These are phyloP conservation scores for Phytopythium cucurbitacearum DNA, from an alignment of 352 stramenopile genomes.

Conservation along the genomic window DNA sequence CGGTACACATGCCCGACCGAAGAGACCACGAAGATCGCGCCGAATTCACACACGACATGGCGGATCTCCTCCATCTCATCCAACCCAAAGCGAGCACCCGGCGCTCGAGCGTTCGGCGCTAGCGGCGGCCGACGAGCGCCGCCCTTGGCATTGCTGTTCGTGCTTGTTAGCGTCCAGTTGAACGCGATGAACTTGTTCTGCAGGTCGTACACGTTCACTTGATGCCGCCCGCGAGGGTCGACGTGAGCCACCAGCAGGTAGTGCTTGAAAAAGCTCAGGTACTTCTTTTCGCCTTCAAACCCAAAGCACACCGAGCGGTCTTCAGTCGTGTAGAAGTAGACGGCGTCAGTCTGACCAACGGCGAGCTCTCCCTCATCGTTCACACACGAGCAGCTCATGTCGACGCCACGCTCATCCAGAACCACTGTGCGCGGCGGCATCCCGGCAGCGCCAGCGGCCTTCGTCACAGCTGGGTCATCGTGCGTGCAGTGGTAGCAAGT, in stretches of 20 bases:
- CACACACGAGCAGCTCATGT: slow-evolving; percentile 76
- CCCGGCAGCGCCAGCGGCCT: slow-evolving; percentile 49
- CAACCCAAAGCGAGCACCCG: slow-evolving; percentile 70
- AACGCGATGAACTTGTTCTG: slow-evolving; percentile 93
- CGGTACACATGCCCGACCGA: slow-evolving; percentile 88
- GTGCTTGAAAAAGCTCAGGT: slow-evolving; percentile 86
- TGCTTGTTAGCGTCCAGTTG: slow-evolving; percentile 83
- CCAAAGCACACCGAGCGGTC: slow-evolving; percentile 85
- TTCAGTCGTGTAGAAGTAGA: slow-evolving; percentile 90
- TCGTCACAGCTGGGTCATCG: slow-evolving; percentile 73
- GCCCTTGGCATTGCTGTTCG: slow-evolving; percentile 9
- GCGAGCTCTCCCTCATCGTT: slow-evolving; percentile 84
- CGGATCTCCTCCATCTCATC: slow-evolving; percentile 87
- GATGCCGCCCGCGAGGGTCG: slow-evolving; percentile 73
- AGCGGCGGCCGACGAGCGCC: slow-evolving; percentile 25
- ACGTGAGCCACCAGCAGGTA: slow-evolving; percentile 83
- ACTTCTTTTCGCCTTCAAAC: slow-evolving; percentile 87
- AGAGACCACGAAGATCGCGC: slow-evolving; percentile 84
- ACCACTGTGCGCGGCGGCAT: slow-evolving; percentile 71
- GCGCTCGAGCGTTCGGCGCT: slow-evolving; percentile 22
- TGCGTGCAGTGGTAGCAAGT: slow-evolving; percentile 85
- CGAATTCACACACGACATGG: slow-evolving; percentile 83
- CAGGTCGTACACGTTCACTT: slow-evolving; percentile 90
- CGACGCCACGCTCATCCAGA: slow-evolving; percentile 77
- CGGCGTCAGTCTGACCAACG: slow-evolving; percentile 77